Evolutionary conservation across 2,329 filamentous ascomycete species (phyloP), one percentile per base, ranked within the genome.

Genomic region (Pezicula neosporulosa): DNA sequence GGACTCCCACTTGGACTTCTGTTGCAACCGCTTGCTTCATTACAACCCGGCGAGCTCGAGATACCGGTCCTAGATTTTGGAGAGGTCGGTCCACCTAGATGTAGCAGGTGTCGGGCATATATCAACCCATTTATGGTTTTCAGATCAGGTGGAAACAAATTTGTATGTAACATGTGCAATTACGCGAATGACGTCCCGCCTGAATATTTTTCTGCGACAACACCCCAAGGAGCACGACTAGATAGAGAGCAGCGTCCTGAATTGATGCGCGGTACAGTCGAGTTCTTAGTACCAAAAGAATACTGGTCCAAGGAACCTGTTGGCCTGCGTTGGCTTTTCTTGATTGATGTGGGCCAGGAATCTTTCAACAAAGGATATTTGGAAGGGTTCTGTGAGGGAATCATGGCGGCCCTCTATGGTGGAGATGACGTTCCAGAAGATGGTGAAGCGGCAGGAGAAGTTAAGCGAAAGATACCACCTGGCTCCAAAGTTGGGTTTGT

Each of bases 81-180:
- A 45, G 91, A 97, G 39, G 74, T 75, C 37, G 94, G 94, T 0
- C 94, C 94, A 38, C 94, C 94, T 19, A 83, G 94, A 68, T 99
- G 94, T 71, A 84, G 90, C 63, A 81, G 94, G 72, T 99, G 94
- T 75, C 82, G 94, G 66, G 88, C 93, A 13, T 99, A 99, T 72
- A 95, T 99, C 73, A 99, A 99, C 66, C 94, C 94, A 2, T 99
- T 99, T 68, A 97, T 99, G 94, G 89, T 92, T 66, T 99, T 99
- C 78, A 83, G 88, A 53, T 87, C 88, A 15, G 93, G 93, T 36
- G 94, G 94, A 51, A 96, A 93, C 73, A 96, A 96, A 68, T 95
- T 96, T 68, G 90, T 96, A 48, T 99, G 94, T 75, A 99, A 99
- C 66, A 89, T 99, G 72, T 99, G 94, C 74, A 94, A 89, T 19